Evolutionary conservation across 129 eudicot genomes (phyloP), one percentile per base, ranked within the genome.

Genomic region (Chrysanthemum lavandulifolium): DNA sequence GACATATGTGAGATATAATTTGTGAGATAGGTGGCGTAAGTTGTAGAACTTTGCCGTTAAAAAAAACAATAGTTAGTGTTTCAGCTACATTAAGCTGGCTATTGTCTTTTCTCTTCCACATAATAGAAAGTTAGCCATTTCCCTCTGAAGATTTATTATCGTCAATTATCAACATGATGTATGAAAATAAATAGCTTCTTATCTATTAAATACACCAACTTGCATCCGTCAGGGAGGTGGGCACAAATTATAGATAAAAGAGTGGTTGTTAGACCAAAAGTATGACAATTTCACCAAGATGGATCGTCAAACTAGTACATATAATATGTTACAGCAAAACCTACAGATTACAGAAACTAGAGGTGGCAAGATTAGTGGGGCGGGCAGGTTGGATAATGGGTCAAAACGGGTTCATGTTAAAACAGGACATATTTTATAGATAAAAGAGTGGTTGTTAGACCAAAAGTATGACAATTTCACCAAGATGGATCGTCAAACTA

Each of bases 301-400:
- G 61, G 58, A 51, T 54, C 12, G 13, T 36, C 45, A 58, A 66
- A 48, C 13, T 52, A 69, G 66, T 63, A 63, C 73, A 40, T 10
- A 58, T 21, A 64, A 43, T 61, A 0, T 36, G 79, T 92, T 75
- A 40, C 11, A 43, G 58, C 6, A 10, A 75, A 65, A 57, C 13
- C 3, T 65, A 31, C 65, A 45, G 33, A 67, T 15, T 5, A 48
- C 53, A 25, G 50, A 48, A 72, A 56, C 60, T 66, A n/a, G 45
- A 36, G 45, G 45, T 5, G 45, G 45, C 9, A 36, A 36, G 45
- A 36, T 36, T 36, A 36, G 45, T 6, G 9, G 9, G 9, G 1
- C 45, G 8, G 8, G 45, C 45, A 36, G 40, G 40, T 31, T 31
- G 40, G 40, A 4, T 4, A 31, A 31, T 31, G 40, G 40, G 5